Percentiles rank a stretch among this genome's conserved stretches.
phyloP scores from a whole-genome alignment of 768 basidiomycete genomes.

The Boletus reticulatus region DNA sequence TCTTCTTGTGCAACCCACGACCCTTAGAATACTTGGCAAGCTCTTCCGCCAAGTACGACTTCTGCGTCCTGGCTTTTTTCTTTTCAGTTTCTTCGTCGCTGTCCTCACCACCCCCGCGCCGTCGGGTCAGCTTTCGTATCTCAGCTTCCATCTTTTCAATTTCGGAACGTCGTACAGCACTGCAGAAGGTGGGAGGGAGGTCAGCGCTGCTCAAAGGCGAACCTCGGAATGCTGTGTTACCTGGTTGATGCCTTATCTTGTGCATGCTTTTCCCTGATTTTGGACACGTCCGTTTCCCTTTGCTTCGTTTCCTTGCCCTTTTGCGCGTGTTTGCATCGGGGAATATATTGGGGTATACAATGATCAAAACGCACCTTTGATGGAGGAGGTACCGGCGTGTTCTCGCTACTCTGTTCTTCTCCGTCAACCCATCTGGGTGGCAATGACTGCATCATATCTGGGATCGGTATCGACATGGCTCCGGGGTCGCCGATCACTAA shows the following conservation, averaged over 20 bases:
- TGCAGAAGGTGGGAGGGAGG: conserved; percentile 24
- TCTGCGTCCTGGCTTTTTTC: conserved; percentile 53
- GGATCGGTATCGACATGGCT: conserved; percentile 4
- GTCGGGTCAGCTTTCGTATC: conserved; percentile 72
- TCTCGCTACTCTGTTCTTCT: conserved; percentile 4
- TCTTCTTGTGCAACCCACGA: conserved; percentile 55
- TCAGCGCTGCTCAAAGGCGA: not conserved
- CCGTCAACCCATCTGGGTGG: not conserved
- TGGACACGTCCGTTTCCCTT: conserved; percentile 51
- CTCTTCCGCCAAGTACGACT: conserved; percentile 78
- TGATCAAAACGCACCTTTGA: conserved; percentile 16
- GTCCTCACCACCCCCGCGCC: conserved; percentile 51
- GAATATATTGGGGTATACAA: not conserved
- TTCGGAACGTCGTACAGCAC: conserved; percentile 65
- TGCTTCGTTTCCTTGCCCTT: conserved; percentile 19
- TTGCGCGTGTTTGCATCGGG: not conserved
- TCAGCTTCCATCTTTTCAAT: conserved; percentile 89
- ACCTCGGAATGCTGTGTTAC: conserved; percentile 34
- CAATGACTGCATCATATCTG: conserved; percentile 5
- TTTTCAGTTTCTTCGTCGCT: conserved; percentile 63
- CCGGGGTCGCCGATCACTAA: conserved; percentile 24
- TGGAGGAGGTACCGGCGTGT: not conserved
- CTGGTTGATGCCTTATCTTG: conserved; percentile 62
- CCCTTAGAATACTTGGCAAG: conserved; percentile 76
- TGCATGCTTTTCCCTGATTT: conserved; percentile 74